These are phyloP conservation scores for Physaria fendleri DNA, from an alignment of 345 rosid genomes.

Conservation along the genomic window DNA sequence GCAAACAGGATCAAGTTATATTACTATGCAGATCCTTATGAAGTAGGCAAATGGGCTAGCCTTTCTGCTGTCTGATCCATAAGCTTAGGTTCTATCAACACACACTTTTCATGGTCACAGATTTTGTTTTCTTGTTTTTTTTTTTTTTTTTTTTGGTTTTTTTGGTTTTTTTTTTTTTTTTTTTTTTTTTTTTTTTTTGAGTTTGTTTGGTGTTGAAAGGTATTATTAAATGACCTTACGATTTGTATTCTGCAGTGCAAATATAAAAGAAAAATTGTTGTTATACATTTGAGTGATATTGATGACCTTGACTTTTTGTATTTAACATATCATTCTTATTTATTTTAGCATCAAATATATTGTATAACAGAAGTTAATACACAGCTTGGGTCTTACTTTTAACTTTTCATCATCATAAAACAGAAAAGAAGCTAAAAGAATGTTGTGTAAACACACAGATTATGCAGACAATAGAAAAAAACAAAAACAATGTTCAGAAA, in stretches of 20 bases:
- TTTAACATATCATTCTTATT: too few species aligned
- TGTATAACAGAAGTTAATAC: too few species aligned
- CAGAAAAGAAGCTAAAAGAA: too few species aligned
- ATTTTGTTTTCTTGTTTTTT: conserved; percentile 7
- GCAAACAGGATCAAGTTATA: conserved; percentile 61
- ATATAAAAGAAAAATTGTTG: background rate
- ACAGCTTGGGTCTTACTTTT: too few species aligned
- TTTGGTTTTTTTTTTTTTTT: too few species aligned
- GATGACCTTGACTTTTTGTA: background rate
- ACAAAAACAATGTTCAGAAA: background rate
- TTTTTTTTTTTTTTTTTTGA: too few species aligned
- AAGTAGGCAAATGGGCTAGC: conserved; percentile 87
- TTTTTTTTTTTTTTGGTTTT: too few species aligned
- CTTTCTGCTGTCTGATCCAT: conserved; percentile 60
- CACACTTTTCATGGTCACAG: background rate
- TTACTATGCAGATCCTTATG: conserved; percentile 68
- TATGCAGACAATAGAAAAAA: background rate
- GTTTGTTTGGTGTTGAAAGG: background rate
- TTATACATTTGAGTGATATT: background rate
- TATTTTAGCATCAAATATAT: too few species aligned
- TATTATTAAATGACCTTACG: background rate
- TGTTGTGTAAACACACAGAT: conserved; percentile 1
- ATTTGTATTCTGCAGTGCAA: background rate
- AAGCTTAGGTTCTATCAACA: background rate
- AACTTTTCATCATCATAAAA: too few species aligned